Evolutionary conservation across 2,329 filamentous ascomycete species (phyloP).

Genomic region (Rhynchosporium secalis): DNA sequence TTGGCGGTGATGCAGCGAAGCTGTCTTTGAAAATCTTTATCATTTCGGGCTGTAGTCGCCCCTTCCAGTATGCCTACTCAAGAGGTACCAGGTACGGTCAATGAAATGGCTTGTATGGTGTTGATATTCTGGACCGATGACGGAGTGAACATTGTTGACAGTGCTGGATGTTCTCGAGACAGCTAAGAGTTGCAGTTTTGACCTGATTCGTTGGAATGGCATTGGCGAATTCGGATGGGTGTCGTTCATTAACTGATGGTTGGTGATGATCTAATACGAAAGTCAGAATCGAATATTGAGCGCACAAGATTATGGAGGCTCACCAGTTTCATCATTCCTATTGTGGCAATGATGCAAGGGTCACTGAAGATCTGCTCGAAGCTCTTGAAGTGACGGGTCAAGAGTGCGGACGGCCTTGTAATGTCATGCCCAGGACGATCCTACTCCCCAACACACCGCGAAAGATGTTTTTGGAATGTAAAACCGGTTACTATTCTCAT

Average conservation of each 20-base stretch:
- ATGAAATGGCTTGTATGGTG: neutral
- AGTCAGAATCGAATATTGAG: neutral
- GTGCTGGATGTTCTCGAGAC: neutral
- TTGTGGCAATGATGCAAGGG: neutral
- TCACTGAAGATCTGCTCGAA: neutral
- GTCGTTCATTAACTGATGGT: neutral
- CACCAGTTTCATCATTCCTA: neutral
- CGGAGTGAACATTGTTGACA: neutral
- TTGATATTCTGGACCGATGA: neutral
- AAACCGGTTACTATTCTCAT: too few relatives aligned
- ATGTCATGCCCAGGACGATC: slow-evolving; percentile 2
- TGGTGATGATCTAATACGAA: neutral
- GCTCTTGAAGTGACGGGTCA: neutral
- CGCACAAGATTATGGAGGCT: neutral
- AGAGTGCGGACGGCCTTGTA: slow-evolving; percentile 1
- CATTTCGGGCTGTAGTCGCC: neutral
- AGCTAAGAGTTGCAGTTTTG: neutral
- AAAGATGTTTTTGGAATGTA: neutral
- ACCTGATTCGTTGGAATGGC: neutral
- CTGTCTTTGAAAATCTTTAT: neutral
- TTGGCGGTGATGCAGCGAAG: neutral
- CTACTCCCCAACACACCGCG: neutral
- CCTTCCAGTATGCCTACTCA: neutral
- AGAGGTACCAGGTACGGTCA: neutral
- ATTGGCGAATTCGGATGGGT: neutral